Conservation (phyloP, 2,329 filamentous ascomycete genomes). For the Colletotrichum tofieldiae region DNA sequence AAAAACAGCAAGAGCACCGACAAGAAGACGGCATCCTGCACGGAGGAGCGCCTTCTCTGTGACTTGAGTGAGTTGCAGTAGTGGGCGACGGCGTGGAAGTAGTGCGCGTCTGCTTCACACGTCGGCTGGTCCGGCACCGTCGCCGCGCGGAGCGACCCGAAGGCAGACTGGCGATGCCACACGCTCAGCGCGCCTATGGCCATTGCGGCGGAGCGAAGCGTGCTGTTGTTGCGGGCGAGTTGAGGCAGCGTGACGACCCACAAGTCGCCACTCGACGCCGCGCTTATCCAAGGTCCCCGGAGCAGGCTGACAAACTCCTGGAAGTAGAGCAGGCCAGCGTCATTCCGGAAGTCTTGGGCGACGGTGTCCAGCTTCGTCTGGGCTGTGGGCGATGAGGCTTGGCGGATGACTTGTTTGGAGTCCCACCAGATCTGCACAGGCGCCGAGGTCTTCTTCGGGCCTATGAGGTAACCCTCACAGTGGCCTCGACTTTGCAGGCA, state of each 20-base stretch:
- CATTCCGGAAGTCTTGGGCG: slow-evolving; percentile 43
- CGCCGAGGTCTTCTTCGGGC: slow-evolving; percentile 29
- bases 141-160: slow-evolving; percentile 29
- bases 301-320: slow-evolving; percentile 51
- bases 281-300: slow-evolving; percentile 49
- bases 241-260: slow-evolving; percentile 53
- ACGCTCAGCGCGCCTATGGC: slow-evolving; percentile 51
- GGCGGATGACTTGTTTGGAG: slow-evolving; percentile 38
- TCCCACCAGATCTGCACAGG: slow-evolving; percentile 47
- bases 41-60: slow-evolving; percentile 47
- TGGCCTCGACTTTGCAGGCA: slow-evolving; percentile 38
- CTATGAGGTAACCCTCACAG: slow-evolving; percentile 42
- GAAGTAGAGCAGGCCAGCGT: slow-evolving; percentile 47
- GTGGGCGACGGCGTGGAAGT: slow-evolving; percentile 53
- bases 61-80: slow-evolving; percentile 54
- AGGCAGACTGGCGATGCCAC: slow-evolving; percentile 44
- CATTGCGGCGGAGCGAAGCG: slow-evolving; percentile 52
- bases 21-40: slow-evolving; percentile 51
- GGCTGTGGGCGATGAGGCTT: slow-evolving; percentile 17
- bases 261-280: slow-evolving; percentile 46
- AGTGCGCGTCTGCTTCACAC: slow-evolving; percentile 45
- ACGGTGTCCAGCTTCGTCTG: slow-evolving; percentile 43
- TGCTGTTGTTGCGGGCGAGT: slow-evolving; percentile 47
- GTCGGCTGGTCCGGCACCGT: slow-evolving; percentile 23
- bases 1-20: slow-evolving; percentile 53